Evolutionary conservation across 1,284 basidiomycete genomes (phyloP).

Genomic region (Naganishia cerealis): DNA sequence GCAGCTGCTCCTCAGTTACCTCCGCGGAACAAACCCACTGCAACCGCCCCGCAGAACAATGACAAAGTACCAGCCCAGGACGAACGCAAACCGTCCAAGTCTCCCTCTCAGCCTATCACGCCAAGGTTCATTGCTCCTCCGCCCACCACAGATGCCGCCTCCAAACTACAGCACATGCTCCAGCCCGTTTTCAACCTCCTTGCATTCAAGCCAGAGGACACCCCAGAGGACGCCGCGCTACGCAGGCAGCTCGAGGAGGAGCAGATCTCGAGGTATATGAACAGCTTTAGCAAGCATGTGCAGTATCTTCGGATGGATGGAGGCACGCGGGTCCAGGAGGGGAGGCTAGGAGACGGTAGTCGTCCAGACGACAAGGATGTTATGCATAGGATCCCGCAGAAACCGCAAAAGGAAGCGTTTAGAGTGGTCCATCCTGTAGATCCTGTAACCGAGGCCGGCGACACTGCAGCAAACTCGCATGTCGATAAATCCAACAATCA

Average conservation of each 20-base stretch:
- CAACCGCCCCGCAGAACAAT: not conserved
- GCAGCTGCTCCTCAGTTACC: not conserved
- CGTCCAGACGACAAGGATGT: not conserved
- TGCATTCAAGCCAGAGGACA: conserved; percentile 2
- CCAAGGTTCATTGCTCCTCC: conserved; percentile 7
- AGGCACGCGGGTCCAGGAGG: not conserved
- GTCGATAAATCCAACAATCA: no score
- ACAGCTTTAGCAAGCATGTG: conserved; percentile 23
- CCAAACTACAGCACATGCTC: not conserved
- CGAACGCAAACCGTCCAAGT: not conserved
- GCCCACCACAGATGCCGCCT: not conserved
- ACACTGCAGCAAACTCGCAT: no score
- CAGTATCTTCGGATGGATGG: conserved; percentile 24
- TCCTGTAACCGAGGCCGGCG: not conserved
- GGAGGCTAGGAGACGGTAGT: no score
- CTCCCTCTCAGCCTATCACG: no score
- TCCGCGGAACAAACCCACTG: not conserved
- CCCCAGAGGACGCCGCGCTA: conserved; percentile 4
- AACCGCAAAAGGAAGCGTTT: conserved; percentile 2
- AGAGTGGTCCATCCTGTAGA: not conserved
- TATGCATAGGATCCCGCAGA: not conserved
- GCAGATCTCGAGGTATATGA: conserved; percentile 23
- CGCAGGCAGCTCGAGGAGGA: conserved; percentile 12
- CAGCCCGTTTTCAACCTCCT: not conserved
- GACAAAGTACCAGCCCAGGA: not conserved